These are phyloP conservation scores for Glarea lozoyensis DNA, from an alignment of 495 filamentous ascomycete genomes.

Conservation along the genomic window DNA sequence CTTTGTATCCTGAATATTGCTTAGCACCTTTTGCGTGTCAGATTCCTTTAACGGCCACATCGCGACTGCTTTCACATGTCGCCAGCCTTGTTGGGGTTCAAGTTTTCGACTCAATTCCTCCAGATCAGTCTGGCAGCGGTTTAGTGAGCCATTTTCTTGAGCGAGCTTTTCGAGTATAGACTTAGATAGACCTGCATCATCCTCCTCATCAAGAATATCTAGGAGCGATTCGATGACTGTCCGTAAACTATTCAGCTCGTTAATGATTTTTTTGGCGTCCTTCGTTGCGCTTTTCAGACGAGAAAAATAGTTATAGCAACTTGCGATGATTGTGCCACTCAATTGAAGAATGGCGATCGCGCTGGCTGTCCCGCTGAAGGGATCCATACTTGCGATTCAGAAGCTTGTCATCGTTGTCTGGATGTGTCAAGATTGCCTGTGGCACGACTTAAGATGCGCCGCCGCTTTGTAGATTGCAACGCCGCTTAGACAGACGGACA, in stretches of 20 bases:
- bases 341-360: constrained; percentile 5
- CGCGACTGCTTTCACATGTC: neutral
- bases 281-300: neutral
- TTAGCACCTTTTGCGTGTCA: neutral
- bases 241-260: neutral
- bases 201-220: neutral
- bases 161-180: neutral
- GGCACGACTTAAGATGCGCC: too few species aligned
- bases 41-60: constrained; percentile 1
- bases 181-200: too few species aligned
- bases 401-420: too few species aligned
- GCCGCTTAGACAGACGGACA: too few species aligned
- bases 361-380: constrained; percentile 4
- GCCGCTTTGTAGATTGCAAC: too few species aligned
- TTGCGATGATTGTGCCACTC: neutral
- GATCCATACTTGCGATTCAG: too few species aligned
- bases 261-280: neutral
- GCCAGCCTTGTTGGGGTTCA: constrained; percentile 1
- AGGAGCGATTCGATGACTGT: neutral
- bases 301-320: neutral
- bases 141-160: neutral
- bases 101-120: neutral
- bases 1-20: constrained; percentile 3
- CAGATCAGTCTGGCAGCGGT: neutral
- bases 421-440: too few species aligned